These are phyloP conservation scores for Graphiopsis chlorocephala DNA, from an alignment of 2,329 filamentous ascomycete species.

Conservation along the genomic window DNA sequence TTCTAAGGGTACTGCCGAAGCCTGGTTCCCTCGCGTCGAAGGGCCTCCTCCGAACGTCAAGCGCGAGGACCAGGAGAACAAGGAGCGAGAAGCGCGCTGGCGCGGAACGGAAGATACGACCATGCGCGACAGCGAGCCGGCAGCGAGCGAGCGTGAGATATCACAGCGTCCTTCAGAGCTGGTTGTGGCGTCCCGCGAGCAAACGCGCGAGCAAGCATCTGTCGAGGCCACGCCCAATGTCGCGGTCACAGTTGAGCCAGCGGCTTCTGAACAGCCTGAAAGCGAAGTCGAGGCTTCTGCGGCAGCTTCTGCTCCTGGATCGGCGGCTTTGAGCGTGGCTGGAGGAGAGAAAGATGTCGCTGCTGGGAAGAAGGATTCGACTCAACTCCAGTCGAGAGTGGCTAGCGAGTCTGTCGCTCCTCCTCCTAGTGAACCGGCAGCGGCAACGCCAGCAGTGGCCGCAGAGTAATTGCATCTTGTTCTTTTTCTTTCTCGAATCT, in stretches of 20 bases:
- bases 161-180: slow-evolving; percentile 5
- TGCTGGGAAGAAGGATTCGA: slow-evolving; percentile 7
- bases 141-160: background rate
- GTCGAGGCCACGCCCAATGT: background rate
- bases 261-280: background rate
- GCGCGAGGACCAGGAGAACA: slow-evolving; percentile 10
- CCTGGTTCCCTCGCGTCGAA: slow-evolving; percentile 14
- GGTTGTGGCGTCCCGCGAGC: background rate
- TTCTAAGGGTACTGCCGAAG: slow-evolving; percentile 8
- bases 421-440: background rate
- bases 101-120: slow-evolving; percentile 5
- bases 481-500: background rate
- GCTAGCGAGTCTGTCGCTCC: background rate
- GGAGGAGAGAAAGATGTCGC: background rate
- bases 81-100: slow-evolving; percentile 13
- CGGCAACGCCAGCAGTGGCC: background rate
- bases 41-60: slow-evolving; percentile 2
- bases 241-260: background rate
- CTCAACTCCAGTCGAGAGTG: background rate
- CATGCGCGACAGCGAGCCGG: background rate
- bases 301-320: background rate
- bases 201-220: background rate
- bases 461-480: background rate
- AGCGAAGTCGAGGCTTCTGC: background rate
- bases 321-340: background rate